Evolutionary conservation across 169 alveolate genomes (phyloP), one percentile per base, ranked within the genome.

Genomic region (Blepharisma undulans): DNA sequence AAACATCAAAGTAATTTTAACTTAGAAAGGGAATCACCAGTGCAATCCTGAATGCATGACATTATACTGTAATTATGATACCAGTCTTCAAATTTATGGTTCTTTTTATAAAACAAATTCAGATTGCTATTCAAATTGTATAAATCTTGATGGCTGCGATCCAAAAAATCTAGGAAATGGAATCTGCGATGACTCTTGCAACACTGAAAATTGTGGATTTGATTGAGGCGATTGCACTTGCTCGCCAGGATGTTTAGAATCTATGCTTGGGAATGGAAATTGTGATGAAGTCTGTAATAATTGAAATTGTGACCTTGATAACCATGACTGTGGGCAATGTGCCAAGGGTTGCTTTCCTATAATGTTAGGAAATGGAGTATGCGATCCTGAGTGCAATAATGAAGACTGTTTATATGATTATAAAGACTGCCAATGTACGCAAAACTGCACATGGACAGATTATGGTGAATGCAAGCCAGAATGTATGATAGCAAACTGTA

Each of bases 231-330:
- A 76, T 25, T 76, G 84, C 27, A 66, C 25, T 18, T 76, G 88
- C 84, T 18, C 84, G 21, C 84, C 84, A 18, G 84, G 84, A 66
- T 76, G 84, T n/a, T n/a, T n/a, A n/a, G n/a, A n/a, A n/a, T n/a
- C n/a, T n/a, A n/a, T n/a, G n/a, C n/a, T n/a, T n/a, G 84, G 84
- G 33, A 32, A 76, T 25, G 18, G 34, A 76, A 32, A 19, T 18
- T 76, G 84, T 25, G 19, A 76, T 16, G 36, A 16, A 14, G 27
- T 14, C n/a, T 76, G 84, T 32, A 21, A 76, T 76, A 76, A 76
- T 76, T 18, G 18, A 21, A 76, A 25, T 32, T 76, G 84, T n/a
- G 84, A 32, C 18, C 22, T 18, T 21, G 84, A 76, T 32, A 14
- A 18, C 16, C 34, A 18, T 21, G 84, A 76, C 84, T 76, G 84